These are phyloP conservation scores for Botrytis deweyae DNA, from an alignment of 2,329 filamentous ascomycete species.

Conservation along the genomic window DNA sequence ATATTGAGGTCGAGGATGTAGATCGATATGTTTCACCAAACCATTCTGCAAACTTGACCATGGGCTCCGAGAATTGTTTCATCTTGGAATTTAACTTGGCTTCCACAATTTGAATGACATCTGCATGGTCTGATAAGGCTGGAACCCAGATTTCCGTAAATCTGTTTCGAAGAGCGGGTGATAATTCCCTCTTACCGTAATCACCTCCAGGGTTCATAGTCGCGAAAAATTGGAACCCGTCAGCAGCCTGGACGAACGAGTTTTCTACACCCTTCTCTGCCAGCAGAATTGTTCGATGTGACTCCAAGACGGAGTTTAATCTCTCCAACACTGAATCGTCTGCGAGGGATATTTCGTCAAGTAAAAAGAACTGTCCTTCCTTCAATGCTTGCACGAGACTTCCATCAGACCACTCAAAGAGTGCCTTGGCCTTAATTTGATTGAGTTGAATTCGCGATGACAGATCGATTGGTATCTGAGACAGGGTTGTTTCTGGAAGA, in stretches of 20 bases:
- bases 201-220: conserved; percentile 99
- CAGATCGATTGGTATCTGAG: conserved; percentile 33
- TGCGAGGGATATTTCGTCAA: conserved; percentile 96
- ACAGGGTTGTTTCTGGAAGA: conserved; percentile 49
- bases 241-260: conserved; percentile 70
- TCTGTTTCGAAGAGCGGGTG: conserved; percentile 88
- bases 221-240: conserved; percentile 91
- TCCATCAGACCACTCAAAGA: conserved; percentile 97
- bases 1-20: conserved; percentile 72
- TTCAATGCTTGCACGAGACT: conserved; percentile 94
- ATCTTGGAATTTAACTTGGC: conserved; percentile 65
- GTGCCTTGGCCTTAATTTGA: conserved; percentile 68
- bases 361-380: conserved; percentile 81
- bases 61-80: conserved; percentile 59
- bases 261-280: conserved; percentile 90
- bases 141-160: conserved; percentile 99
- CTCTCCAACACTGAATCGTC: conserved; percentile 97
- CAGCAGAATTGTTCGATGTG: conserved; percentile 78
- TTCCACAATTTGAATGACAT: conserved; percentile 82
- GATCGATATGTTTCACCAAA: conserved; percentile 82
- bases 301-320: conserved; percentile 93
- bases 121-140: conserved; percentile 76
- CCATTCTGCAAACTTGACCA: conserved; percentile 90
- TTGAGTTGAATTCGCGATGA: conserved; percentile 45
- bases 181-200: conserved; percentile 96